These are phyloP conservation scores for Fomitiporia mediterranea DNA, from an alignment of 1,284 basidiomycete species.

Conservation along the genomic window DNA sequence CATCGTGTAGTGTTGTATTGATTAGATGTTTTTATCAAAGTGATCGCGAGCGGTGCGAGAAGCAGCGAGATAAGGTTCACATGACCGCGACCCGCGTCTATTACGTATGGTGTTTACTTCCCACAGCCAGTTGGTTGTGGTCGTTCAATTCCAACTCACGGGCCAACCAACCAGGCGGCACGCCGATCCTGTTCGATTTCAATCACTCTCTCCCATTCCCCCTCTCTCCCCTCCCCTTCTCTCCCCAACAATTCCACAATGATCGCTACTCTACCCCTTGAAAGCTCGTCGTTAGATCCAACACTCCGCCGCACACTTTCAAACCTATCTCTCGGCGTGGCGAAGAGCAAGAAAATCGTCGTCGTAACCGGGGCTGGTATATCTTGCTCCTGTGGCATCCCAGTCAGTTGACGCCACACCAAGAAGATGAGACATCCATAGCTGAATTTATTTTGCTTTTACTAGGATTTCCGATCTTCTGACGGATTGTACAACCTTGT, in stretches of 20 bases:
- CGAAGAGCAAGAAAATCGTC: constrained; percentile 79
- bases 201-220: constrained; percentile 8
- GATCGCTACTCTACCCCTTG: constrained; percentile 54
- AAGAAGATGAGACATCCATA: neutral
- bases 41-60: no score
- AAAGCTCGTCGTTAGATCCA: constrained; percentile 41
- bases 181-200: constrained; percentile 19
- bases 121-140: constrained; percentile 1
- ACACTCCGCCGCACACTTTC: constrained; percentile 52
- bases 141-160: neutral
- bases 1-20: no score
- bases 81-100: constrained; percentile 4
- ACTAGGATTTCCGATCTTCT: constrained; percentile 84
- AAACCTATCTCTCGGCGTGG: constrained; percentile 70
- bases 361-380: constrained; percentile 91
- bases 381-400: constrained; percentile 89
- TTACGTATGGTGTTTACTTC: neutral
- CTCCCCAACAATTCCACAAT: constrained; percentile 32
- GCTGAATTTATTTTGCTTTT: neutral
- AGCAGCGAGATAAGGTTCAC: no score
- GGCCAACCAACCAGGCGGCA: neutral
- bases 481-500: constrained; percentile 87
- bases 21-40: no score
- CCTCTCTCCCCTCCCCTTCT: constrained; percentile 6
- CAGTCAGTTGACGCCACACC: constrained; percentile 47